Percentiles rank a stretch among this genome's conserved stretches.
phyloP scores from a whole-genome alignment of 139 green algal species.

The Micractinium sp. region DNA sequence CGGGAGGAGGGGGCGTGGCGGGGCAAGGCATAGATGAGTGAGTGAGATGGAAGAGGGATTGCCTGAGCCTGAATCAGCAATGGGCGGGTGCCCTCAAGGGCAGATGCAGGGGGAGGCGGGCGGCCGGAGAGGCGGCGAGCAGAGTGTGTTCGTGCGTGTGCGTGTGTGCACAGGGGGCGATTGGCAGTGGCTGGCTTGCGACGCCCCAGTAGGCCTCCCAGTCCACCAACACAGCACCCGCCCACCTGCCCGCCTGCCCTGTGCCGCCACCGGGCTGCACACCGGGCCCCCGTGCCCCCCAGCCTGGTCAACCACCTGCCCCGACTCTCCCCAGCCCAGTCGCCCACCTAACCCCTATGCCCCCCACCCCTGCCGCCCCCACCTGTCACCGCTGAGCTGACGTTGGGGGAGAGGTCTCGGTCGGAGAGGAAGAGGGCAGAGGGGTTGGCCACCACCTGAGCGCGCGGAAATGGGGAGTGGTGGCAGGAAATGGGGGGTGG shows the following conservation, averaged over 20 bases:
- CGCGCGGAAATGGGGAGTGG: not conserved
- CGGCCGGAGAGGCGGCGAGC: not conserved
- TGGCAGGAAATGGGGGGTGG: not conserved
- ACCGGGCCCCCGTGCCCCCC: too few species aligned
- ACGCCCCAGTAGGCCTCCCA: too few species aligned
- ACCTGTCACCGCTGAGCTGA: conserved; percentile 13
- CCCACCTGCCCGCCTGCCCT: too few species aligned
- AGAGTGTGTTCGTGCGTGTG: not conserved
- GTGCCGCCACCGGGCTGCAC: too few species aligned
- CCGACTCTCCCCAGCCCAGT: not conserved
- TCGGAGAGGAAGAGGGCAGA: conserved; percentile 72
- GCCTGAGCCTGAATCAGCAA: conserved; percentile 91
- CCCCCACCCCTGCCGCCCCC: too few species aligned
- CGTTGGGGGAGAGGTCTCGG: conserved; percentile 19
- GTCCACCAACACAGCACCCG: too few species aligned
- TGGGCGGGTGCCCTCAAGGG: conserved; percentile 80
- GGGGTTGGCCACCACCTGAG: conserved; percentile 70
- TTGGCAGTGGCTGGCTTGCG: too few species aligned
- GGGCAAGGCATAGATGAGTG: too few species aligned
- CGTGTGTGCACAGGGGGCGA: too few species aligned
- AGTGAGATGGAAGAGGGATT: too few species aligned
- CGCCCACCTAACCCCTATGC: not conserved
- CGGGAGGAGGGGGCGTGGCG: too few species aligned
- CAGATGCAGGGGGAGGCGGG: conserved; percentile 61
- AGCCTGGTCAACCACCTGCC: not conserved